Percentiles rank a stretch among this genome's conserved stretches.
phyloP scores from a whole-genome alignment of 140 eudicot genomes.

The Cichorium intybus region DNA sequence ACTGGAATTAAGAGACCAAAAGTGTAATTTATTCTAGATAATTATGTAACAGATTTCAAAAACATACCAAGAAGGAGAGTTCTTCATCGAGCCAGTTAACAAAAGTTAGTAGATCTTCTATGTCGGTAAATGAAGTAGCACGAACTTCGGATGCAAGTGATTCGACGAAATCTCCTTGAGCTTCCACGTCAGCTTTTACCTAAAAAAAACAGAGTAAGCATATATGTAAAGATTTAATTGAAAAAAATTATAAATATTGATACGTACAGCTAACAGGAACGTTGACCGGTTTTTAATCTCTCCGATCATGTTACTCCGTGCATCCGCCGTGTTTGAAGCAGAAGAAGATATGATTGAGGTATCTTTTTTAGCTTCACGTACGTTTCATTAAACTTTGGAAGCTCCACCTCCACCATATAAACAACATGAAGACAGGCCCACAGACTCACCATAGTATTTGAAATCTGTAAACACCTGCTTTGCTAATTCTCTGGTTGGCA shows the following conservation, averaged over 20 bases:
- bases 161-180: slow-evolving; percentile 98
- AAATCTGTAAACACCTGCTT: slow-evolving; percentile 83
- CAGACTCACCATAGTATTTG: slow-evolving; percentile 66
- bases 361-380: slow-evolving; percentile 95
- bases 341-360: slow-evolving; percentile 54
- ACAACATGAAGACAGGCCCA: slow-evolving; percentile 72
- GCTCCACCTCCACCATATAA: slow-evolving; percentile 87
- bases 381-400: slow-evolving; percentile 90
- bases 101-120: slow-evolving; percentile 76
- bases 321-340: slow-evolving; percentile 56
- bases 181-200: slow-evolving; percentile 99
- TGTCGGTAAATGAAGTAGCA: slow-evolving; percentile 69
- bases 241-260: too few relatives aligned
- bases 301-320: slow-evolving; percentile 98
- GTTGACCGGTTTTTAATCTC: slow-evolving; percentile 95
- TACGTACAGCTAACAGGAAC: slow-evolving; percentile 93
- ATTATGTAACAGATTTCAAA: slow-evolving; percentile 8
- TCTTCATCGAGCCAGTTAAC: slow-evolving; percentile 99
- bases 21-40: not conserved
- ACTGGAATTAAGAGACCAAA: slow-evolving; percentile 13
- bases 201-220: too few relatives aligned
- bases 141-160: slow-evolving; percentile 93
- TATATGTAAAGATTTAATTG: too few relatives aligned
- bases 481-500: slow-evolving; percentile 96
- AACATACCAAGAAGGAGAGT: slow-evolving; percentile 86